A percentile compares a stretch with the other conserved stretches of the same genome.
Evolutionary conservation across 208 protist species (phyloP).

Genomic region (Leishmania lainsoni): DNA sequence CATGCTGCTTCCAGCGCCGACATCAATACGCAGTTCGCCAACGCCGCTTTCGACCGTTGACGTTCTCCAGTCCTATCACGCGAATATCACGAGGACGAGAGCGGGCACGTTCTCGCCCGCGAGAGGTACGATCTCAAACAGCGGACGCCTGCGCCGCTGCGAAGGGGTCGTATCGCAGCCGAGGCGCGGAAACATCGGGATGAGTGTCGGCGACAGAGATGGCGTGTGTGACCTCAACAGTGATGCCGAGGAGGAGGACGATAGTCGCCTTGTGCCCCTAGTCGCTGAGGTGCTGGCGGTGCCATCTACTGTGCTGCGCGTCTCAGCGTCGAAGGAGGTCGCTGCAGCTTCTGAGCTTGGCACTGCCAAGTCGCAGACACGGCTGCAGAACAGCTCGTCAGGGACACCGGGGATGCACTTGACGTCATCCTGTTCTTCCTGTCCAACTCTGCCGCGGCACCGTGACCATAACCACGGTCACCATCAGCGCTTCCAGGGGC

Average conservation of each 20-base stretch:
- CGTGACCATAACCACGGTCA: neutral
- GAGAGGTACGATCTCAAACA: neutral
- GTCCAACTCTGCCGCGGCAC: neutral
- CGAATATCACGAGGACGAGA: neutral
- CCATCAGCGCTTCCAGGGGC: neutral
- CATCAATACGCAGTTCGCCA: neutral
- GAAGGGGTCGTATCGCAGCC: neutral
- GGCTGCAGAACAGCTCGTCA: neutral
- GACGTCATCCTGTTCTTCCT: neutral
- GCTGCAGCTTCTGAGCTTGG: neutral
- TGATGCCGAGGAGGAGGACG: slow-evolving; percentile 7
- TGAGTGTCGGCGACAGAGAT: neutral
- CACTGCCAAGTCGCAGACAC: neutral
- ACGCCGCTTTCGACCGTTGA: neutral
- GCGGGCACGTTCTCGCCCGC: neutral
- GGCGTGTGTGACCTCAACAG: neutral
- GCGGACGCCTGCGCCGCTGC: neutral
- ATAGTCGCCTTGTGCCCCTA: slow-evolving; percentile 17
- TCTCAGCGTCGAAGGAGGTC: neutral
- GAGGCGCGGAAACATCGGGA: neutral
- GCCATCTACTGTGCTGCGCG: neutral
- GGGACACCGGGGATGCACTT: neutral
- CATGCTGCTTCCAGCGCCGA: neutral
- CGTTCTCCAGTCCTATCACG: neutral
- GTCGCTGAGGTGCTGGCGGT: slow-evolving; percentile 21